Percentiles rank a stretch among this genome's conserved stretches.
Conservation (phyloP, 140 eudicot species). For the Artemisia princeps region DNA sequence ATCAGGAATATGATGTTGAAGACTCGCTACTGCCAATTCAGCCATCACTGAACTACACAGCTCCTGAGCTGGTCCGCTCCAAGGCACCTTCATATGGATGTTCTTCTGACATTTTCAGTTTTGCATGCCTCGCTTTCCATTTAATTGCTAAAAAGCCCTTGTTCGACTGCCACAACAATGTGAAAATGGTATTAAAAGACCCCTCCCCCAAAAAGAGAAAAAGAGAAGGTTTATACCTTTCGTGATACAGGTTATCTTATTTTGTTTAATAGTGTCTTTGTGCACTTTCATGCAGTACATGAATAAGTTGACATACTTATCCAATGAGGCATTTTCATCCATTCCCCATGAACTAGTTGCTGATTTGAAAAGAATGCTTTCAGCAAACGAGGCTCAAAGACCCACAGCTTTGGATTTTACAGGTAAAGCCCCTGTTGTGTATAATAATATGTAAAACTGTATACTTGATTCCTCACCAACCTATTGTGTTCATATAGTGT, state of each 20-base stretch:
- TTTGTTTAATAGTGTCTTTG: constrained; percentile 24
- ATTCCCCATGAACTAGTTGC: constrained; percentile 77
- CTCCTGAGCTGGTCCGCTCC: constrained; percentile 83
- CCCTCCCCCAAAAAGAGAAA: neutral
- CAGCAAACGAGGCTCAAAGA: constrained; percentile 71
- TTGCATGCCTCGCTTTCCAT: constrained; percentile 86
- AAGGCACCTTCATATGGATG: constrained; percentile 65
- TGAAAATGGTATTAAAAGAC: constrained; percentile 69
- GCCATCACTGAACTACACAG: constrained; percentile 90
- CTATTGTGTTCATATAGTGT: neutral
- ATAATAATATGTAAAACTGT: too few relatives aligned
- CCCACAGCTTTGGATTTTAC: constrained; percentile 92
- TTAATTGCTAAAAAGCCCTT: constrained; percentile 83
- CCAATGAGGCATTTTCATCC: constrained; percentile 77
- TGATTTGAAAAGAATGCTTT: constrained; percentile 85
- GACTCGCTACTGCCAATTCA: constrained; percentile 93
- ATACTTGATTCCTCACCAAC: too few relatives aligned
- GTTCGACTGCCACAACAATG: constrained; percentile 96
- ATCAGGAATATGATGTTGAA: constrained; percentile 94
- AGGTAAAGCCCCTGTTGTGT: constrained; percentile 31
- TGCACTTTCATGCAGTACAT: constrained; percentile 67
- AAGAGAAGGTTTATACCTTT: constrained; percentile 6
- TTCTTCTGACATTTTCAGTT: constrained; percentile 85
- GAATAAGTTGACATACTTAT: constrained; percentile 77
- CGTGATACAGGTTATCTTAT: constrained; percentile 14